Evolutionary conservation across 2,329 filamentous ascomycete species (phyloP), one percentile per base, ranked within the genome.

Genomic region (Chrysoporthe deuterocubensis): DNA sequence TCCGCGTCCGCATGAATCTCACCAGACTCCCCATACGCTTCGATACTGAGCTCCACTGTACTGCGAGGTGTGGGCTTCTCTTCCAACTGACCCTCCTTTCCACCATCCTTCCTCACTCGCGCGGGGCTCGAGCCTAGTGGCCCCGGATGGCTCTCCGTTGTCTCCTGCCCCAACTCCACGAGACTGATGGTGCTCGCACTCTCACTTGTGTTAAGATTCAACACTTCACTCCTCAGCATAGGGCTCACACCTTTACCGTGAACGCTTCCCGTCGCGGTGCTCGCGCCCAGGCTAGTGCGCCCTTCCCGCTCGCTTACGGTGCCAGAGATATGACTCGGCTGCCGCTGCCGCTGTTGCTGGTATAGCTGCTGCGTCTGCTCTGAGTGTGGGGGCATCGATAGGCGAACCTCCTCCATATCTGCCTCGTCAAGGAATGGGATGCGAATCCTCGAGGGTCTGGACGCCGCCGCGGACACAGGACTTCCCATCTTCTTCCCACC

Each of bases 81-180:
- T 14, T 26, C 52, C 50, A 42, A 32, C 3, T 65, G 21, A 6
- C 32, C 63, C 26, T 16, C 6, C 32, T 42, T 16, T 26, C 13
- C 13, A 21, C 8, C 2, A 16, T 8, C 26, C n/a, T 46, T 48
- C 18, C 21, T 61, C 43, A 3, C 14, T 11, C 34, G 48, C 9
- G 48, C n/a, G 6, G 63, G 40, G 7, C 34, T 65, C n/a, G 52
- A 65, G n/a, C 11, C 44, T 18, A 63, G 21, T 13, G 61, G 61
- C 9, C 37, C 21, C n/a, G 46, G 37, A n/a, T 63, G 46, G 21
- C 50, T 34, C n/a, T 54, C 61, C 13, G 40, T n/a, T n/a, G 18
- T 40, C 46, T 56, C 37, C 9, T 13, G 61, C 16, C 37, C 32
- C 34, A 48, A 32, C 14, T 57, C 54, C 44, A 32, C n/a, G 8